phyloP scores from a whole-genome alignment of 2,329 filamentous ascomycete genomes.

The Scopulariopsis brevicaulis region DNA sequence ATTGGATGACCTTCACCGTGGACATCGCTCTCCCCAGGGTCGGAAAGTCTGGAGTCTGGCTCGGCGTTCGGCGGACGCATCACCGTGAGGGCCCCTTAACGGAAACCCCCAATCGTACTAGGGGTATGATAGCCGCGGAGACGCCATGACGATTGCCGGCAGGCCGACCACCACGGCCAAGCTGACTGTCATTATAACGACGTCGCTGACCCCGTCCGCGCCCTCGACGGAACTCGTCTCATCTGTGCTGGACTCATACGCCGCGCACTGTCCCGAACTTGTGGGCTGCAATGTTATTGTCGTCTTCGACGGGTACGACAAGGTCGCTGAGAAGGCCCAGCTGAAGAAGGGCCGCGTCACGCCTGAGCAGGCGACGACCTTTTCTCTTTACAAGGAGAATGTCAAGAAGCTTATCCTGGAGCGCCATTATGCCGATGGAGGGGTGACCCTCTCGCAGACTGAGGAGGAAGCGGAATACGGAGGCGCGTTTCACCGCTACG shows the following conservation, averaged over 20 bases:
- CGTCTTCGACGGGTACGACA: constrained; percentile 40
- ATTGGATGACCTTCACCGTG: too few species aligned
- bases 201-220: constrained; percentile 41
- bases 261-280: constrained; percentile 25
- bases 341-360: constrained; percentile 44
- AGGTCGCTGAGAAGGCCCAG: constrained; percentile 26
- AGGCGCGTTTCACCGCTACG: constrained; percentile 16
- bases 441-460: constrained; percentile 33
- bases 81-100: too few species aligned
- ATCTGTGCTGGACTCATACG: constrained; percentile 32
- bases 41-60: too few species aligned
- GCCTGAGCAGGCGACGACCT: constrained; percentile 26
- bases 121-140: not conserved
- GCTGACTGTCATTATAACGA: constrained; percentile 33
- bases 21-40: too few species aligned
- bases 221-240: constrained; percentile 40
- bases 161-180: not conserved
- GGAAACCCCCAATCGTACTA: too few species aligned
- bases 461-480: constrained; percentile 5
- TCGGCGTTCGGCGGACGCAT: too few species aligned
- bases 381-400: constrained; percentile 32
- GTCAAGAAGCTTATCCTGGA: constrained; percentile 26
- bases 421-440: constrained; percentile 17
- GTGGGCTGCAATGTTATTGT: constrained; percentile 32
- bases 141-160: not conserved